Evolutionary conservation across 2,329 filamentous ascomycete genomes (phyloP), one percentile per base, ranked within the genome.

Genomic region (Thelonectria blattea): DNA sequence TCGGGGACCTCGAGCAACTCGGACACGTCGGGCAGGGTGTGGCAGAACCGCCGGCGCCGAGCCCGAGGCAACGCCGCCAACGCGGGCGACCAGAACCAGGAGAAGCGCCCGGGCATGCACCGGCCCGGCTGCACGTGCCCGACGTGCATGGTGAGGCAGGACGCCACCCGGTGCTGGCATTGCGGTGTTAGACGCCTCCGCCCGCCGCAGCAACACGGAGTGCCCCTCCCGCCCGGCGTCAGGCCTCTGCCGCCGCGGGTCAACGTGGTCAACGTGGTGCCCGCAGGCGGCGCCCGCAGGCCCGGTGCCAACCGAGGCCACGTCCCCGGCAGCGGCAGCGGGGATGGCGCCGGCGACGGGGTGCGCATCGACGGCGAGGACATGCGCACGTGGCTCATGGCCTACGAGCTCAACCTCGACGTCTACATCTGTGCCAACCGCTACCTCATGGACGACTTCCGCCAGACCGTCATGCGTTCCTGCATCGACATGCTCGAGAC

Each of bases 381-480:
- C 67, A 67, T 82, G 61, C 74, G 75, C 14, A 80, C 80, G 4
- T 83, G 80, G 80, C 74, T 81, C 3, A 71, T 81, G 49, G 70
- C 78, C 2, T 83, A 81, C 65, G 75, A 80, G 62, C 74, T 83
- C 37, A 79, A 78, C 65, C 65, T 83, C 12, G 79, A 82, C 54
- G 80, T 82, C 12, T 83, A 83, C 70, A 78, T 83, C 52, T 79
- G 79, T 54, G 81, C 81, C 8, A 75, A 81, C 63, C 77, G 78
- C 52, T 83, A 78, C 67, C 73, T 82, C 53, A 77, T 83, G 67
- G 75, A 79, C 24, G 76, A 76, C 50, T 79, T 83, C 69, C 79
- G 81, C 65, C 61, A 58, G 5, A 76, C 74, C 46, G 75, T 83
- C 39, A 73, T 79, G 51, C 74, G 77, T 4, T 75, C 70, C 30